Conservation (phyloP, 78 protist species). For the Ministeria vibrans region DNA sequence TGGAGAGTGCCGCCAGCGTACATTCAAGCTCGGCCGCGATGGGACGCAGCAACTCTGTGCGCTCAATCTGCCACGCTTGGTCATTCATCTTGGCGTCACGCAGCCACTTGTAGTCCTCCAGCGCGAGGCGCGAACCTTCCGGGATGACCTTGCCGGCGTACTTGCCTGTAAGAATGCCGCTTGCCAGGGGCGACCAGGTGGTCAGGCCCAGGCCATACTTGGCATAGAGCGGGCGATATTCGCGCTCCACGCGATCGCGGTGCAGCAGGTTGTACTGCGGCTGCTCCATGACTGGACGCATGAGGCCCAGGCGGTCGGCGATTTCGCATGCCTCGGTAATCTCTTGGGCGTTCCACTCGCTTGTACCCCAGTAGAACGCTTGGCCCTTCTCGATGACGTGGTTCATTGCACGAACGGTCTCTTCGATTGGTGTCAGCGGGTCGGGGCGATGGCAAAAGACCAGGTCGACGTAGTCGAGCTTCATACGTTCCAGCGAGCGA, state of each 20-base stretch:
- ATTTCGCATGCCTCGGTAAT: slow-evolving; percentile 1
- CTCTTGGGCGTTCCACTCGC: slow-evolving; percentile 35
- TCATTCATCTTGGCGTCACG: slow-evolving; percentile 9
- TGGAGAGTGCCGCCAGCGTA: slow-evolving; percentile 29
- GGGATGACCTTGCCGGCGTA: slow-evolving; percentile 25
- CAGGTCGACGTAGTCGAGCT: slow-evolving; percentile 50
- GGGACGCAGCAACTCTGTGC: neutral
- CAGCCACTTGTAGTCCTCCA: slow-evolving; percentile 6
- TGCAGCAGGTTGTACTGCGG: slow-evolving; percentile 30
- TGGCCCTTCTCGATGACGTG: slow-evolving; percentile 29
- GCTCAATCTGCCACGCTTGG: neutral
- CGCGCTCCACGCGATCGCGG: slow-evolving; percentile 32
- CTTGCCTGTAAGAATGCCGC: slow-evolving; percentile 49
- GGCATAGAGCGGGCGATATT: slow-evolving; percentile 27
- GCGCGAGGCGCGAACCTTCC: slow-evolving; percentile 37
- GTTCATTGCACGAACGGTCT: slow-evolving; percentile 32
- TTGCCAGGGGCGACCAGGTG: slow-evolving; percentile 46
- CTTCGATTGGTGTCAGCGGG: slow-evolving; percentile 41
- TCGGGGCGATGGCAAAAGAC: slow-evolving; percentile 55
- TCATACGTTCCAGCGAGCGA: slow-evolving; percentile 1
- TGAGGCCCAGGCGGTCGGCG: slow-evolving; percentile 32
- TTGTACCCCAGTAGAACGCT: slow-evolving; percentile 57
- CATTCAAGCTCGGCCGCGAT: slow-evolving; percentile 41
- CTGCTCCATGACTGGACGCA: slow-evolving; percentile 33
- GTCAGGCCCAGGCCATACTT: slow-evolving; percentile 39